Evolutionary conservation across 768 basidiomycete species (phyloP).

Genomic region (Boletellus ananiceps): DNA sequence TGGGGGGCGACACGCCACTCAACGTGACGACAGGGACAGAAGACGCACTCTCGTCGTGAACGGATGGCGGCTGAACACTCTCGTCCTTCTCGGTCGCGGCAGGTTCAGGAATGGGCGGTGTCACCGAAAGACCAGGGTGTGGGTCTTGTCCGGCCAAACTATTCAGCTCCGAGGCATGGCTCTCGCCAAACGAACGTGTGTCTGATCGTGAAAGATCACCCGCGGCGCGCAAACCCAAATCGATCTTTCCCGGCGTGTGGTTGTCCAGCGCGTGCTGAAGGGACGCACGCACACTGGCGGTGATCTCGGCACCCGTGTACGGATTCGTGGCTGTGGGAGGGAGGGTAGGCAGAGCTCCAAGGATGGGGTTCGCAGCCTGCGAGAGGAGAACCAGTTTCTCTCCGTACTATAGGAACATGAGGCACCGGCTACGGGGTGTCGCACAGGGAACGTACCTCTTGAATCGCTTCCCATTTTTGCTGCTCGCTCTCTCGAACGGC

Average conservation of each 20-base stretch:
- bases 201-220: constrained; percentile 64
- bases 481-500: constrained; percentile 71
- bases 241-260: constrained; percentile 64
- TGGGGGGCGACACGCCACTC: too few relatives aligned
- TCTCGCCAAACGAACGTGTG: constrained; percentile 80
- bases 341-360: constrained; percentile 59
- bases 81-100: constrained; percentile 6
- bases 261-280: constrained; percentile 77
- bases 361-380: constrained; percentile 62
- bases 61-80: constrained; percentile 10
- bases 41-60: constrained; percentile 39
- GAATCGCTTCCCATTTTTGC: constrained; percentile 74
- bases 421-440: not conserved
- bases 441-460: constrained; percentile 50
- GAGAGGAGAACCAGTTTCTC: constrained; percentile 75
- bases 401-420: constrained; percentile 50
- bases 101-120: constrained; percentile 37
- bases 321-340: constrained; percentile 55
- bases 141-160: constrained; percentile 37
- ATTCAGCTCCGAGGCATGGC: constrained; percentile 70
- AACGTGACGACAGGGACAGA: too few relatives aligned
- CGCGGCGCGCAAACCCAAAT: constrained; percentile 42
- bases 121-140: constrained; percentile 38
- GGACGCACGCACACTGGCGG: constrained; percentile 66
- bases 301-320: constrained; percentile 58